Percentiles rank a stretch among this genome's conserved stretches.
Evolutionary conservation across 2,329 filamentous ascomycete species (phyloP).

Genomic region (Arthrobotrys iridis): DNA sequence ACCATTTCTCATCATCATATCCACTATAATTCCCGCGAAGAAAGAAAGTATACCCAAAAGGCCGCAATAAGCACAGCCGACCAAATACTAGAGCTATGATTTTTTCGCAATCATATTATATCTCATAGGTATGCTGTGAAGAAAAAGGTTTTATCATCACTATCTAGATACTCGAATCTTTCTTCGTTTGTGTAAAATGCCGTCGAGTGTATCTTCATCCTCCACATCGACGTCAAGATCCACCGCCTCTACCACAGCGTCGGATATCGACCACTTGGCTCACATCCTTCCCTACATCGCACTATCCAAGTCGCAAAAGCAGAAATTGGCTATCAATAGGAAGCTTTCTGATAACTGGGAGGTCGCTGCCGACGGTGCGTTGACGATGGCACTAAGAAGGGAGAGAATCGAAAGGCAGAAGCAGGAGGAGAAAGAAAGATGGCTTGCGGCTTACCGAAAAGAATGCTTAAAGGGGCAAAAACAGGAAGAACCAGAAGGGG

Average conservation of each 20-base stretch:
- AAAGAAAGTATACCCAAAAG: no score
- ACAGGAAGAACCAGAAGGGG: not conserved
- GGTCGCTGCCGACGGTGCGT: not conserved
- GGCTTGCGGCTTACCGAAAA: not conserved
- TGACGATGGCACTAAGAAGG: constrained; percentile 4
- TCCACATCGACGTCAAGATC: not conserved
- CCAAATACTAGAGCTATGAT: no score
- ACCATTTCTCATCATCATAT: no score
- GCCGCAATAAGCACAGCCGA: no score
- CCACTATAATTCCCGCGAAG: no score
- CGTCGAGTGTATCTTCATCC: not conserved
- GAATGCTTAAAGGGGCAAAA: not conserved
- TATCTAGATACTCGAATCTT: no score
- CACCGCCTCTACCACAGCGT: not conserved
- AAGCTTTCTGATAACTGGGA: constrained; percentile 4
- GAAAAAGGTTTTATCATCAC: not conserved
- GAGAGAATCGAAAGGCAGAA: constrained; percentile 8
- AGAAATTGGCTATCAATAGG: not conserved
- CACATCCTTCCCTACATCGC: constrained; percentile 1
- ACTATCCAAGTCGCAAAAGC: not conserved
- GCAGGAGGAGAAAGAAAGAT: constrained; percentile 5
- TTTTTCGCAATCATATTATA: no score
- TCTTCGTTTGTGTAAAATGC: constrained; percentile 1
- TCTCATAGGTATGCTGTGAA: not conserved
- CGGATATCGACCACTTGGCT: not conserved